Evolutionary conservation across 495 filamentous ascomycete genomes (phyloP).

Genomic region (Aspergillus leporis): DNA sequence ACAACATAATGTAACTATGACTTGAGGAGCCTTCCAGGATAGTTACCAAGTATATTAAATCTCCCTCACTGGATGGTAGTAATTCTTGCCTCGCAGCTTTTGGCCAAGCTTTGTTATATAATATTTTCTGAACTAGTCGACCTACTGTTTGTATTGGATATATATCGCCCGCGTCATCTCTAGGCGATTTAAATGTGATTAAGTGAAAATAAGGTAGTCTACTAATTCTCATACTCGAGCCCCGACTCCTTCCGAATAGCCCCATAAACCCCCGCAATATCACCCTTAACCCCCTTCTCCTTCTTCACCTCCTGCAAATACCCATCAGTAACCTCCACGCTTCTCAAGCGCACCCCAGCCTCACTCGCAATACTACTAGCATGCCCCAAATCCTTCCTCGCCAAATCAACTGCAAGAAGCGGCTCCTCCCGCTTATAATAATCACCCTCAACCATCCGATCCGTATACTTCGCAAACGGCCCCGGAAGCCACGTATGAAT

Average conservation of each 20-base stretch:
- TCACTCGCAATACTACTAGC: conserved; percentile 63
- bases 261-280: conserved; percentile 84
- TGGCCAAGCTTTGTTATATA: no score
- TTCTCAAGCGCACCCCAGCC: conserved; percentile 62
- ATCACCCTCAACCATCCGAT: conserved; percentile 71
- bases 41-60: no score
- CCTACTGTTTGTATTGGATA: no score
- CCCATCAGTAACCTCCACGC: conserved; percentile 63
- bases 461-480: conserved; percentile 64
- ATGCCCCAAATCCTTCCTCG: conserved; percentile 83
- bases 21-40: no score
- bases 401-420: conserved; percentile 83
- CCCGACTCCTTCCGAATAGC: conserved; percentile 68
- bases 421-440: conserved; percentile 73
- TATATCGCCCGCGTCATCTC: no score
- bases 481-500: conserved; percentile 63
- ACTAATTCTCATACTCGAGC: conserved; percentile 64
- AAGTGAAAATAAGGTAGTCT: background rate
- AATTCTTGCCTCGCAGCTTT: no score
- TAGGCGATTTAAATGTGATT: background rate
- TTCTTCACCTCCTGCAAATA: conserved; percentile 71
- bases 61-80: no score
- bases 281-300: conserved; percentile 71
- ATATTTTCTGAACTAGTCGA: no score
- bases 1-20: no score